phyloP scores from a whole-genome alignment of 768 basidiomycete genomes.

The Rhodotorula graminis region DNA sequence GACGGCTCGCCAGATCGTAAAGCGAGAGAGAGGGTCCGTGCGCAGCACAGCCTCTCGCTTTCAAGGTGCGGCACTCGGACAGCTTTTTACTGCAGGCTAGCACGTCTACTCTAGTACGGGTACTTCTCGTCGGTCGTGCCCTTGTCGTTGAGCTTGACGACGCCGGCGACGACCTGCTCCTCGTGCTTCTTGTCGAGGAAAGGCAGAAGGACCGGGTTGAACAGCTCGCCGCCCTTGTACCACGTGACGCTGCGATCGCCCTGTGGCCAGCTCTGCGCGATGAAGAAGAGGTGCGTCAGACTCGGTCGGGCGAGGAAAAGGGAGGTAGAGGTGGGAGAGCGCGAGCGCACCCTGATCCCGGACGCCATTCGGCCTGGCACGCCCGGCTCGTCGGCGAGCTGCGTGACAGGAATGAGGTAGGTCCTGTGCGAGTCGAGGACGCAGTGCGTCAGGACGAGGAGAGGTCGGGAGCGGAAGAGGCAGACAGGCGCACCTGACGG shows the following conservation, averaged over 20 bases:
- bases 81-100: no score
- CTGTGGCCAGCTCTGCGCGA: slow-evolving; percentile 56
- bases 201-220: slow-evolving; percentile 46
- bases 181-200: slow-evolving; percentile 49
- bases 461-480: no score
- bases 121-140: not conserved
- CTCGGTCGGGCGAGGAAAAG: accelerated
- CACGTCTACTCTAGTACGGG: not conserved
- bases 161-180: slow-evolving; percentile 45
- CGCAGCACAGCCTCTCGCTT: no score
- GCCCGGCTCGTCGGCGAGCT: slow-evolving; percentile 56
- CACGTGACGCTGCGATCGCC: slow-evolving; percentile 52
- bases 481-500: slow-evolving; percentile 53
- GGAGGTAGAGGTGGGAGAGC: not conserved
- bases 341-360: slow-evolving; percentile 49
- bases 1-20: no score
- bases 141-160: slow-evolving; percentile 18
- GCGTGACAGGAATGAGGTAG: slow-evolving; percentile 43
- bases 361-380: slow-evolving; percentile 62
- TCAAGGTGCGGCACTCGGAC: no score
- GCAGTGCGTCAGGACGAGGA: no score
- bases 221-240: slow-evolving; percentile 46
- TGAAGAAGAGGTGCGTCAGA: no score
- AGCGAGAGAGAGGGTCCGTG: no score
- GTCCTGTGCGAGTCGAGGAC: not conserved